A percentile compares a stretch with the other conserved stretches of the same genome.
These are phyloP conservation scores for Agaricus blazei DNA, from an alignment of 768 basidiomycete species.

Conservation along the genomic window DNA sequence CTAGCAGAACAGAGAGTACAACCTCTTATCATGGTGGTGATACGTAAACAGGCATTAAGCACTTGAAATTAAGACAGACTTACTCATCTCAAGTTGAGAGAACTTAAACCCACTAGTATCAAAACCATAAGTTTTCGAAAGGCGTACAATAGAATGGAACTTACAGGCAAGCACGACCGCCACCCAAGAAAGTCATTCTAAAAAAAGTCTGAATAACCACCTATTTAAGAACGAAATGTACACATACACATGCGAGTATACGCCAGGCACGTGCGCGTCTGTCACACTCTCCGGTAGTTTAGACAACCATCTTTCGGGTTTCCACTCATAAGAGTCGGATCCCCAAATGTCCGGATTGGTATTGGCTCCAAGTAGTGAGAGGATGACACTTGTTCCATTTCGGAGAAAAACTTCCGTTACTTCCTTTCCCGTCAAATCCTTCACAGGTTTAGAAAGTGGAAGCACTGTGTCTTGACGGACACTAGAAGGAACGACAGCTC, in stretches of 20 bases:
- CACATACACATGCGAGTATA: slow-evolving; percentile 39
- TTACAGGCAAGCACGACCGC: slow-evolving; percentile 20
- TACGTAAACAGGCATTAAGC: background rate
- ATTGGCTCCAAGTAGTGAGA: slow-evolving; percentile 34
- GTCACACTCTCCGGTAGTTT: slow-evolving; percentile 30
- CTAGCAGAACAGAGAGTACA: slow-evolving; percentile 5
- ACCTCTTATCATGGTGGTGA: slow-evolving; percentile 4
- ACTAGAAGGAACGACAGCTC: slow-evolving; percentile 12
- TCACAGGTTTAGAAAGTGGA: slow-evolving; percentile 41
- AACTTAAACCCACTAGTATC: slow-evolving; percentile 14
- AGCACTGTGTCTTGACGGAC: slow-evolving; percentile 22
- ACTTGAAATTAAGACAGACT: background rate
- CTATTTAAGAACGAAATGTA: background rate
- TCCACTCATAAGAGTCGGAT: slow-evolving; percentile 42
- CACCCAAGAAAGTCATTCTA: slow-evolving; percentile 22
- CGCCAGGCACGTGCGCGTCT: slow-evolving; percentile 35
- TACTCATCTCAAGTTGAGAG: slow-evolving; percentile 14
- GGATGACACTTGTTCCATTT: slow-evolving; percentile 30
- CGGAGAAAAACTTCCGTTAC: slow-evolving; percentile 30
- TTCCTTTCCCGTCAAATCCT: slow-evolving; percentile 27
- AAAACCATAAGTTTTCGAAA: background rate
- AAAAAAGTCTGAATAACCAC: background rate
- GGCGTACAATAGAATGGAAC: background rate
- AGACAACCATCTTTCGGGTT: slow-evolving; percentile 45
- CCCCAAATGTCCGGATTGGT: slow-evolving; percentile 41